Conservation (phyloP, 2,329 filamentous ascomycete genomes). For the Ascochyta koolunga region DNA sequence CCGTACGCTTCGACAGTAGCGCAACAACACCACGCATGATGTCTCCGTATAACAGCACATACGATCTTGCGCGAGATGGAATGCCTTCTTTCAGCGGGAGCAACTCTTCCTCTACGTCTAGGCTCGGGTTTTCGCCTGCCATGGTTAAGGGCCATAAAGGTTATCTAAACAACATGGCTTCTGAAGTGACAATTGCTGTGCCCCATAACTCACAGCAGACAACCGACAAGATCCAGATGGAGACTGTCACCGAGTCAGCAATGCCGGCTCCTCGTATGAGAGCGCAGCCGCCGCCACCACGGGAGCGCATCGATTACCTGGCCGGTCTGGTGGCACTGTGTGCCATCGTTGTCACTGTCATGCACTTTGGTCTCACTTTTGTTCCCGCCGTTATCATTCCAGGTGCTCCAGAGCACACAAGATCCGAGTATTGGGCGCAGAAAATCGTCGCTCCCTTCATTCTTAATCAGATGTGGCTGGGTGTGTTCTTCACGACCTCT, state of each 20-base stretch:
- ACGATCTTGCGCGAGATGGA: conserved; percentile 4
- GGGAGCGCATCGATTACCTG: conserved; percentile 53
- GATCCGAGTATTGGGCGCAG: conserved; percentile 50
- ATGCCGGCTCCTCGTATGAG: conserved; percentile 39
- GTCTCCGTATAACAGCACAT: conserved; percentile 22
- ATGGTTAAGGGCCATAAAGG: conserved; percentile 2
- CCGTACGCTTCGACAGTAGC: conserved; percentile 32
- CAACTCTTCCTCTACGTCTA: conserved; percentile 22
- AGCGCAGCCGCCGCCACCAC: conserved; percentile 31
- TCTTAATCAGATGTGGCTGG: conserved; percentile 56
- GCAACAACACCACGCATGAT: conserved; percentile 28
- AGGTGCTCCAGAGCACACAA: conserved; percentile 46
- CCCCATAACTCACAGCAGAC: conserved; percentile 7
- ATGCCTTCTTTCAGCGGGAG: conserved; percentile 19
- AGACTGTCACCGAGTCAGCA: conserved; percentile 38
- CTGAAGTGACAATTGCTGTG: conserved; percentile 24
- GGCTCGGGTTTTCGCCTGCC: conserved; percentile 18
- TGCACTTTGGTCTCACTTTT: conserved; percentile 54
- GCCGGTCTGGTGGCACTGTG: conserved; percentile 55
- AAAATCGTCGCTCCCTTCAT: conserved; percentile 53
- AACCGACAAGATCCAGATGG: conserved; percentile 36
- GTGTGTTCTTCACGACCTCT: conserved; percentile 57
- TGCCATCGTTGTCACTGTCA: conserved; percentile 53
- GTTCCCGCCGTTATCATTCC: conserved; percentile 49
- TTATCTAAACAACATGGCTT: conserved; percentile 12